Evolutionary conservation across 805 yeast genomes (phyloP), one percentile per base, ranked within the genome.

Genomic region (Starmerella bacillaris): DNA sequence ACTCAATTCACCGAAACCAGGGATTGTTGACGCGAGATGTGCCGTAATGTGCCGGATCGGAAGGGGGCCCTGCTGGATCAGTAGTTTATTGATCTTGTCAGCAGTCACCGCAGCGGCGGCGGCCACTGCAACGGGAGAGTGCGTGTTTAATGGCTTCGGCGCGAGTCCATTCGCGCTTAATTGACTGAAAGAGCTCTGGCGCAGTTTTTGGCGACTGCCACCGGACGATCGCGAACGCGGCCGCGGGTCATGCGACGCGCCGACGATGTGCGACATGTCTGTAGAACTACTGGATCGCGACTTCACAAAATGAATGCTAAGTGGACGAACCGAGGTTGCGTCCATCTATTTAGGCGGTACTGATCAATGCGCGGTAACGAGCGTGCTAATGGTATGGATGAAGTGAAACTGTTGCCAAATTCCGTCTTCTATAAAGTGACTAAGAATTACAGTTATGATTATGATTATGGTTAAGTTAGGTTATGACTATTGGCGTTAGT

Each of bases 41-140:
- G 74, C 67, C 3, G 94, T 84, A 44, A 84, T 75, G 54, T 78
- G 84, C 43, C 95, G 71, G 41, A 84, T 84, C 7, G 95, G 92
- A 44, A 82, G 58, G 2, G 94, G 94, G 5, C 94, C 94, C 42
- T 78, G 78, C 24, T 67, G 56, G 28, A 72, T 57, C 37, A 83
- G 61, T 35, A 84, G 57, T 22, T 65, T 66, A 17, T 92, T 79
- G 38, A 83, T 60, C 47, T 80, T 67, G 34, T 74, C 69, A 5
- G 93, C 78, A 0, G 94, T 82, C 19, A 83, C 83, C 46, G 75
- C 70, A 31, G 77, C 67, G 3, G 94, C 94, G 6, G 89, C 89
- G 6, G 82, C 84, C 33, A 80, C 67, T 1, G 92, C 94, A 40
- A 74, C 79, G 1, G 93, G 92, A 4, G 89, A 76, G 27, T 84